phyloP scores from a whole-genome alignment of 2,329 filamentous ascomycete species.

The Dactylonectria estremocensis region DNA sequence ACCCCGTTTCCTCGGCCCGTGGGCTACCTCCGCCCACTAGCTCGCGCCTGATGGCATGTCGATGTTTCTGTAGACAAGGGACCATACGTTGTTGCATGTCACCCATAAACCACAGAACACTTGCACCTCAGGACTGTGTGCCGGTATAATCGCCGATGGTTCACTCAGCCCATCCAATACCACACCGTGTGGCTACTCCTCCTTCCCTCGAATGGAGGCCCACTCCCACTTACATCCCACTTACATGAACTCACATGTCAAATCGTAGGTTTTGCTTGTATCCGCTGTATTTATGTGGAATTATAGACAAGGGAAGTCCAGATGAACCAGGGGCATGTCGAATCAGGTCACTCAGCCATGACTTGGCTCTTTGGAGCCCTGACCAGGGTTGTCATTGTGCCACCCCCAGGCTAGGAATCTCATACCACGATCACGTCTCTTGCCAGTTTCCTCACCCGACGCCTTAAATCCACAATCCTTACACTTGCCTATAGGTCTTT shows the following conservation, averaged over 20 bases:
- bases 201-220: background rate
- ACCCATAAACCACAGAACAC: background rate
- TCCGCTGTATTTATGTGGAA: background rate
- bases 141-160: background rate
- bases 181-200: background rate
- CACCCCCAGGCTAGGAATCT: conserved; percentile 13
- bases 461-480: background rate
- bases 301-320: background rate
- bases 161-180: background rate
- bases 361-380: background rate
- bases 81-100: background rate
- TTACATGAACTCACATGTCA: background rate
- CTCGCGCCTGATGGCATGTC: conserved; percentile 24
- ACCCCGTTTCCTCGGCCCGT: conserved; percentile 16
- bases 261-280: background rate
- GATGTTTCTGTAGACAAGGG: conserved; percentile 1
- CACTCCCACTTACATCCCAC: background rate
- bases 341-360: conserved; percentile 2
- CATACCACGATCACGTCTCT: conserved; percentile 20
- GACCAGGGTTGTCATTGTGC: background rate
- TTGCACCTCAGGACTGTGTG: background rate
- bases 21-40: conserved; percentile 14
- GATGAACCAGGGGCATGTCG: background rate
- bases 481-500: background rate
- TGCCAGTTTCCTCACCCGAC: background rate